These are phyloP conservation scores for Paramecium sonneborni DNA, from an alignment of 73 alveolate species.

Conservation along the genomic window DNA sequence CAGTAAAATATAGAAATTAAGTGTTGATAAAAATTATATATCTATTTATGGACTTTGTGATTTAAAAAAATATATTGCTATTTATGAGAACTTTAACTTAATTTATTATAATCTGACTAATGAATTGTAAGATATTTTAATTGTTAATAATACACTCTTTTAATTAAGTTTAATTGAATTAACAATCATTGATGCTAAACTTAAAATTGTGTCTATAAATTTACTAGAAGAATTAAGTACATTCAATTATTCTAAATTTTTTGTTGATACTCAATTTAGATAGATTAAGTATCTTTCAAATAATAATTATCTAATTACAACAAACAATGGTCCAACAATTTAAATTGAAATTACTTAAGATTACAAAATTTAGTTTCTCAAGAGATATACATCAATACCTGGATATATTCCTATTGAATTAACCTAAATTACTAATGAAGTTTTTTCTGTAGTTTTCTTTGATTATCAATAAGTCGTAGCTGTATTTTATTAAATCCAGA, in stretches of 20 bases:
- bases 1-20: not conserved
- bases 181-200: not conserved
- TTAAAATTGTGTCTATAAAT: not conserved
- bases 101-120: not conserved
- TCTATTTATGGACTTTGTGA: not conserved
- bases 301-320: not conserved
- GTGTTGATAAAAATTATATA: not conserved
- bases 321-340: not conserved
- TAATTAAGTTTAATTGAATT: not conserved
- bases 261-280: not conserved
- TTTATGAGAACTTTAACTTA: not conserved
- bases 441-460: not conserved
- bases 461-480: not conserved
- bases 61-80: not conserved
- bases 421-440: not conserved
- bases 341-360: not conserved
- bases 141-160: not conserved
- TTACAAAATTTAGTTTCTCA: not conserved
- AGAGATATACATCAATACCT: not conserved
- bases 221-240: not conserved
- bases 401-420: not conserved
- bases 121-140: not conserved
- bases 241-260: not conserved
- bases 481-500: not conserved
- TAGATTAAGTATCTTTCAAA: not conserved